Evolutionary conservation across 2,329 filamentous ascomycete species (phyloP), one percentile per base, ranked within the genome.

Genomic region (Cercospora zeina): DNA sequence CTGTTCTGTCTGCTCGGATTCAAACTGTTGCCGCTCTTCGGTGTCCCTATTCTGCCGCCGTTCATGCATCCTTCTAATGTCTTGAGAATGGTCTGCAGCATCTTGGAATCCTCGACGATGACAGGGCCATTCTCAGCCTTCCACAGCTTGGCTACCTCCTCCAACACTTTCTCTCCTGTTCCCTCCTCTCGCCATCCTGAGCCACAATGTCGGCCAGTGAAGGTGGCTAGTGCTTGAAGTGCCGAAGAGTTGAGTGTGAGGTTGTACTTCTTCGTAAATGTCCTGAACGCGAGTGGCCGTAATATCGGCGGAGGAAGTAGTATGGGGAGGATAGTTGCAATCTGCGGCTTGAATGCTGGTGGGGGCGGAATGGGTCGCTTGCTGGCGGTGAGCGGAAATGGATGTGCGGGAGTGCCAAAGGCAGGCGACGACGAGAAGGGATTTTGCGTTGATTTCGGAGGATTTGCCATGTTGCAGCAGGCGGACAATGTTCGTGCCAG

Each of bases 161-260:
- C 95, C 36, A 99, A 79, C 11, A 97, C 91, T 68, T 88, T 89
- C 76, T 99, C 96, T 2, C 93, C 95, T 33, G 97, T 81, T 0
- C 96, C 93, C 74, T 96, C 92, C 78, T 97, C 93, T 70, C 93
- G 86, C 95, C 95, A 99, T 87, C 88, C 91, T 61, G 93, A 93
- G 34, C 95, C 95, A 75, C 95, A 99, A 76, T 96, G 89, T 69
- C 90, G 88, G 10, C 95, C 96, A 58, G 99, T 89, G 75, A 99
- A 99, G 1, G 85, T 83, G 19, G 95, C 93, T 33, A 99, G 82
- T 51, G 90, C 86, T 75, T 93, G 88, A 4, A 99, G 80, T 0
- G 95, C 91, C 0, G 92, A 87, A 0, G 93, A 95, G 7, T 90
- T 93, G 58, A 99, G 85, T 0, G 93, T 97, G 60, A 99, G 81